phyloP scores from a whole-genome alignment of 75 land plant species.

The Gnetum montanum region DNA sequence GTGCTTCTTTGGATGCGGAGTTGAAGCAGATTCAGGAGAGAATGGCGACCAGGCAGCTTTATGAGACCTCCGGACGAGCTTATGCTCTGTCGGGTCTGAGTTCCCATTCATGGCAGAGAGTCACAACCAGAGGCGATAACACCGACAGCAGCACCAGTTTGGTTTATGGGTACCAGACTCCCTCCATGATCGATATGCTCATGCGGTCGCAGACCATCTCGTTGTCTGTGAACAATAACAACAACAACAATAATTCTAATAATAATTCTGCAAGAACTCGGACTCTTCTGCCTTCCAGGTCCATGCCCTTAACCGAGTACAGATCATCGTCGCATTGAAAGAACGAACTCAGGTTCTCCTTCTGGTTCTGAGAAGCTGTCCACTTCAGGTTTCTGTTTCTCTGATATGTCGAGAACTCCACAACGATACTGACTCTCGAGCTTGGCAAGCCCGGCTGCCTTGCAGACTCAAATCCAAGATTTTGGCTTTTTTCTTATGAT shows the following conservation, averaged over 20 bases:
- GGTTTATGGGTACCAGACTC: conserved; percentile 61
- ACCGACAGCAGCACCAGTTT: conserved; percentile 39
- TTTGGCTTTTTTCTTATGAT: background rate
- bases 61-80: conserved; percentile 79
- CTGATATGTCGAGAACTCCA: conserved; percentile 1
- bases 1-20: conserved; percentile 54
- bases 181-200: conserved; percentile 86
- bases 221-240: no score
- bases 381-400: no score
- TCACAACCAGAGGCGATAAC: conserved; percentile 77
- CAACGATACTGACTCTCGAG: background rate
- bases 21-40: conserved; percentile 72
- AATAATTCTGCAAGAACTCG: conserved; percentile 9
- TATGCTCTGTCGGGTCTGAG: conserved; percentile 81
- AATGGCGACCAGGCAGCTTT: conserved; percentile 57
- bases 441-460: background rate
- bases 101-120: conserved; percentile 87
- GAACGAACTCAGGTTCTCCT: no score
- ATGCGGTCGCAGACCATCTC: conserved; percentile 50
- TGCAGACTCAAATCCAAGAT: background rate
- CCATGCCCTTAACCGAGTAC: conserved; percentile 18
- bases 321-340: conserved; percentile 1
- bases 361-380: no score
- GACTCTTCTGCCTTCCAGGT: conserved; percentile 17
- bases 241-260: conserved; percentile 11